These are phyloP conservation scores for Globisporangium cylindrosporum DNA, from an alignment of 352 stramenopile species.

Conservation along the genomic window DNA sequence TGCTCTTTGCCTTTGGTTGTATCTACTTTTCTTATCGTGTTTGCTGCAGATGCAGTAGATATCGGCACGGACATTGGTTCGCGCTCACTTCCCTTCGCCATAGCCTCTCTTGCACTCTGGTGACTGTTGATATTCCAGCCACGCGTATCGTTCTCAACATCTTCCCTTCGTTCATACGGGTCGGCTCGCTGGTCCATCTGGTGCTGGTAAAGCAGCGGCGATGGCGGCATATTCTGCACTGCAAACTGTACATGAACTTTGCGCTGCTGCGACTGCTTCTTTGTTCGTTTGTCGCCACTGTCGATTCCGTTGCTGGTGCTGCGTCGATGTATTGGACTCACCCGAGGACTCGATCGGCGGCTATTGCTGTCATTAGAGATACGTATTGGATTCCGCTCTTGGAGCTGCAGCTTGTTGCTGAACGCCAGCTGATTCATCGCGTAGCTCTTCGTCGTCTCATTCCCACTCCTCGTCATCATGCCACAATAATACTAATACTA, in stretches of 20 bases:
- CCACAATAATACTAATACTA: not conserved
- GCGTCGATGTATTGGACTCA: not conserved
- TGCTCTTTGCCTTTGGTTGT: not conserved
- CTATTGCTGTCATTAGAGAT: not conserved
- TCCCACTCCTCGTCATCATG: not conserved
- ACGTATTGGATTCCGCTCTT: not conserved
- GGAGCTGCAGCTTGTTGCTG: constrained; percentile 6
- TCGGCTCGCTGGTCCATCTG: not conserved
- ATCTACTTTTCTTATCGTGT: not conserved
- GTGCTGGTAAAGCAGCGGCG: constrained; percentile 36
- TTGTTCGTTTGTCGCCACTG: not conserved
- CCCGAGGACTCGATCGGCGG: not conserved
- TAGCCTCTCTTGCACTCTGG: not conserved
- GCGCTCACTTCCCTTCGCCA: not conserved
- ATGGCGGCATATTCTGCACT: constrained; percentile 37
- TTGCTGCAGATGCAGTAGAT: not conserved
- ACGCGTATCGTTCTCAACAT: not conserved
- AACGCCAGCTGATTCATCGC: constrained; percentile 28
- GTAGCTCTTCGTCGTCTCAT: not conserved
- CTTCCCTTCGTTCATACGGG: not conserved
- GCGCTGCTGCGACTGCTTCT: not conserved
- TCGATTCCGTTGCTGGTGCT: constrained; percentile 4
- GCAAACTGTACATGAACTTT: constrained; percentile 43
- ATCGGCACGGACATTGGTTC: not conserved
- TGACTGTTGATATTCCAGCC: not conserved